phyloP scores from a whole-genome alignment of 1,139 yeast genomes.

The Taiozyma sp. region DNA sequence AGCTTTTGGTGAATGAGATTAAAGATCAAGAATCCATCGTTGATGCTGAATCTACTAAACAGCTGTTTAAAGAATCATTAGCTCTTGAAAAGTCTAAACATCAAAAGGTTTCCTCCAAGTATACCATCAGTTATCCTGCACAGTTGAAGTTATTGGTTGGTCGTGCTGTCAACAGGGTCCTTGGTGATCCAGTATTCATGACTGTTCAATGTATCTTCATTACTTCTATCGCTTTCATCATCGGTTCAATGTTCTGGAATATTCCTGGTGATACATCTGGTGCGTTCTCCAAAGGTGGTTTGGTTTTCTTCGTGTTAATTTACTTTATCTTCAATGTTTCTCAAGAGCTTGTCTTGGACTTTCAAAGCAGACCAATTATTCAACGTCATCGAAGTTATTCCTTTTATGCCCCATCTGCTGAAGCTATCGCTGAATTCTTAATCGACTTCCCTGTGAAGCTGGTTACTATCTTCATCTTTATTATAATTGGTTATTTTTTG shows the following conservation, averaged over 20 bases:
- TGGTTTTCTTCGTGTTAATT: slow-evolving; percentile 71
- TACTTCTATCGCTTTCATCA: slow-evolving; percentile 62
- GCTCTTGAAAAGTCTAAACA: slow-evolving; percentile 39
- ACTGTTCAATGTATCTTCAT: slow-evolving; percentile 58
- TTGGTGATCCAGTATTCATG: slow-evolving; percentile 65
- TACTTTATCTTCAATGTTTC: slow-evolving; percentile 77
- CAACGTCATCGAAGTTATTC: slow-evolving; percentile 79
- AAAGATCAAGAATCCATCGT: slow-evolving; percentile 34
- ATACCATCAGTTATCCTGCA: slow-evolving; percentile 58
- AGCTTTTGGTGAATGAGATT: slow-evolving; percentile 34
- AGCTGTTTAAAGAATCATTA: slow-evolving; percentile 29
- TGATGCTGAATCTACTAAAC: slow-evolving; percentile 54
- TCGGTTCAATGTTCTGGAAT: slow-evolving; percentile 75
- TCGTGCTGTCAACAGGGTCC: slow-evolving; percentile 60
- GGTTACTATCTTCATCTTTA: slow-evolving; percentile 50
- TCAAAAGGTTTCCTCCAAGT: slow-evolving; percentile 60
- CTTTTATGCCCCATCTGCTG: slow-evolving; percentile 73
- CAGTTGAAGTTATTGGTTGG: slow-evolving; percentile 57
- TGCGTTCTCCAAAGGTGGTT: slow-evolving; percentile 63
- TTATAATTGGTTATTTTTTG: slow-evolving; percentile 61
- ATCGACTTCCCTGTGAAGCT: slow-evolving; percentile 67
- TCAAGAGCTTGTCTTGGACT: slow-evolving; percentile 65
- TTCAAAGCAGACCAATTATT: slow-evolving; percentile 70
- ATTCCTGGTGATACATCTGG: slow-evolving; percentile 37
- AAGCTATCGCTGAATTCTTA: slow-evolving; percentile 66